phyloP scores from a whole-genome alignment of 2,329 filamentous ascomycete species.

The Diaporthe capsici region DNA sequence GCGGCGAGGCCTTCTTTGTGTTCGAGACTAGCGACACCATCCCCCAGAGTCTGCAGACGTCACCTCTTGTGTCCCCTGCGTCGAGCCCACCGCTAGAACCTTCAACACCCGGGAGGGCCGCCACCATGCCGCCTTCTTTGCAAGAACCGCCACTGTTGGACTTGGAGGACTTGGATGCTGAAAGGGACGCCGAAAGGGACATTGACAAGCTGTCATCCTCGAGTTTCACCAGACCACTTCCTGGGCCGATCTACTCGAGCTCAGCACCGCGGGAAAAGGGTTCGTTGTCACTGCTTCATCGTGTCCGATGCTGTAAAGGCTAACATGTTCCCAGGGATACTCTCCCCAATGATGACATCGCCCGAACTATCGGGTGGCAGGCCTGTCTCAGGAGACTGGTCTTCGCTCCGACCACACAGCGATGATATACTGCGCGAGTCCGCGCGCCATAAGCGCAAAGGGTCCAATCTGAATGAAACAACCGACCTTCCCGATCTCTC shows the following conservation, averaged over 20 bases:
- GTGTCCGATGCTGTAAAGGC: slow-evolving; percentile 26
- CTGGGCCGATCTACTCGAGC: slow-evolving; percentile 57
- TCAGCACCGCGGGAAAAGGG: slow-evolving; percentile 53
- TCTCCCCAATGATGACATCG: slow-evolving; percentile 68
- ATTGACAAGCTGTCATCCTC: slow-evolving; percentile 54
- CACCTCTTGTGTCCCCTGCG: slow-evolving; percentile 91
- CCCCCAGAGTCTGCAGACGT: slow-evolving; percentile 94
- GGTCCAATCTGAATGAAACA: slow-evolving; percentile 54
- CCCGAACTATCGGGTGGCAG: slow-evolving; percentile 63
- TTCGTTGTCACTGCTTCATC: slow-evolving; percentile 40
- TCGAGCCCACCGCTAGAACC: slow-evolving; percentile 80
- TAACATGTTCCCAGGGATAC: slow-evolving; percentile 55
- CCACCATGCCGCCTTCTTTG: slow-evolving; percentile 58
- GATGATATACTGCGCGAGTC: slow-evolving; percentile 67
- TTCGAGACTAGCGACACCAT: slow-evolving; percentile 95
- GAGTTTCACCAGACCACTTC: slow-evolving; percentile 59
- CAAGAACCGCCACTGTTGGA: slow-evolving; percentile 80
- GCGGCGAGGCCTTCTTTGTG: slow-evolving; percentile 98
- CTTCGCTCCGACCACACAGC: slow-evolving; percentile 63
- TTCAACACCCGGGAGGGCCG: slow-evolving; percentile 51
- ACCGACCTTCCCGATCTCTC: slow-evolving; percentile 57
- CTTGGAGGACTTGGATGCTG: slow-evolving; percentile 63
- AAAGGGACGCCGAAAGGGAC: slow-evolving; percentile 57
- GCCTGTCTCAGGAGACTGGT: slow-evolving; percentile 67
- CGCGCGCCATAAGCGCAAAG: slow-evolving; percentile 55